These are phyloP conservation scores for Hanseniaspora mollemarum DNA, from an alignment of 805 yeast species.

Conservation along the genomic window DNA sequence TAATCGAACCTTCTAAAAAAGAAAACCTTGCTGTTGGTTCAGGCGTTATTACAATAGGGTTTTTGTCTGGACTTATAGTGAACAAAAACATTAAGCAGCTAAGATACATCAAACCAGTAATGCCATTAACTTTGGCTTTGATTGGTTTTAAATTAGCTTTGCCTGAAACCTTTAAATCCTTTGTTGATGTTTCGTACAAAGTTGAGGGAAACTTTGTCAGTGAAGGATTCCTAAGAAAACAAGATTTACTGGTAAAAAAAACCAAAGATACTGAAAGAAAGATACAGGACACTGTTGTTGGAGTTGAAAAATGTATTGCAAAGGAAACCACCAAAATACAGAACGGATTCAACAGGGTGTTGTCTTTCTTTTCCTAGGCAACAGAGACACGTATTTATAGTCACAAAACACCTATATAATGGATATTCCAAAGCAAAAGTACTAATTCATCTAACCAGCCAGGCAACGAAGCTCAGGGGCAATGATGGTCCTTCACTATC, in stretches of 20 bases:
- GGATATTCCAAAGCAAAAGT: too few relatives aligned
- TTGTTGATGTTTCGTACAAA: conserved; percentile 37
- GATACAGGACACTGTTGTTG: not conserved
- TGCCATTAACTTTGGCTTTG: conserved; percentile 44
- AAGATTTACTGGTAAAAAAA: not conserved
- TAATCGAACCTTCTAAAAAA: conserved; percentile 42
- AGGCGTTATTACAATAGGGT: conserved; percentile 43
- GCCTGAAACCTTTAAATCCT: conserved; percentile 47
- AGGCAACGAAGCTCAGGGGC: too few relatives aligned
- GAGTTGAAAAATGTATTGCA: not conserved
- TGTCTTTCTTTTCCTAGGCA: not conserved
- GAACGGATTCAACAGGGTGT: not conserved
- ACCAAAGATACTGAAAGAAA: not conserved
- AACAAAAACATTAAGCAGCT: conserved; percentile 40
- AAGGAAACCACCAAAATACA: not conserved
- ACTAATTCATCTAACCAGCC: too few relatives aligned
- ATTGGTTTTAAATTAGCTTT: conserved; percentile 44
- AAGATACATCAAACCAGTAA: conserved; percentile 35
- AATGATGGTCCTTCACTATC: too few relatives aligned
- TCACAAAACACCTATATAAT: too few relatives aligned
- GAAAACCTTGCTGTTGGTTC: conserved; percentile 51
- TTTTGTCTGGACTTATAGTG: conserved; percentile 48
- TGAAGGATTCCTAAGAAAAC: conserved; percentile 19
- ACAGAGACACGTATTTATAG: too few relatives aligned
- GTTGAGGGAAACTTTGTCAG: conserved; percentile 35